Base-by-base conservation (phyloP, 768 basidiomycete genomes). In the Hypsizygus marmoreus region DNA sequence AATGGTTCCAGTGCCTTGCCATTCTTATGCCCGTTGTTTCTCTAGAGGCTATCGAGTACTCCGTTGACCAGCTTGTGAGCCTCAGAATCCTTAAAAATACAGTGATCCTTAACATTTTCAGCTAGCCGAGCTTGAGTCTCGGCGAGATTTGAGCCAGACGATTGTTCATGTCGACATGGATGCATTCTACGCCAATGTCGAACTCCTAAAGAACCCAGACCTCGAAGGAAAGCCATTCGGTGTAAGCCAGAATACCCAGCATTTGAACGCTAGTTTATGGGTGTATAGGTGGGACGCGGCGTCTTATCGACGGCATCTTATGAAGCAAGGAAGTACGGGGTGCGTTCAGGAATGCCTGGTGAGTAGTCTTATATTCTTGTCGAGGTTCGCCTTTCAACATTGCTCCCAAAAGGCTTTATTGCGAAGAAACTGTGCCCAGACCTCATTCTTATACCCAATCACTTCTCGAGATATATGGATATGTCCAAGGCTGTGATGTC, bases 151-250 rank as follows among this genome's bases (percentile, higher is more conserved):
- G 22, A 77, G 79, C 2, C 90, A 95, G 63, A 77, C 69, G 14
- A 90, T 99, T 49, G 89, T 97, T 4, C 94, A 98, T 60, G 84
- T 97, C 23, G 97, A 99, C 59, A 93, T 95, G 82, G 95, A 97
- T 63, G 91, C 92, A 3, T 97, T 95, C 68, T 94, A 79, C 53
- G 88, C 89, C 1, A 88, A 76, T 38, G 89, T 91, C 1, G 91
- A 93, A 61, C 66, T 86, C 1, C 73, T 88, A 16, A 70, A 83
- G 53, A 67, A 87, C 53, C 84, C 82, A 12, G 68, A 68, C 54
- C 79, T 88, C 28, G 68, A 72, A 24, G 86, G 81, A 14, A 91
- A 89, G 55, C 76, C 89, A 1, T 91, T 91, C 59, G 88, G 76
- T 20, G 89, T 88, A 57, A 22, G 71, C 57, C 3, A 22, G 9